Conservation (phyloP, 257 asterid genomes). For the Nicotiana obtusifolia region DNA sequence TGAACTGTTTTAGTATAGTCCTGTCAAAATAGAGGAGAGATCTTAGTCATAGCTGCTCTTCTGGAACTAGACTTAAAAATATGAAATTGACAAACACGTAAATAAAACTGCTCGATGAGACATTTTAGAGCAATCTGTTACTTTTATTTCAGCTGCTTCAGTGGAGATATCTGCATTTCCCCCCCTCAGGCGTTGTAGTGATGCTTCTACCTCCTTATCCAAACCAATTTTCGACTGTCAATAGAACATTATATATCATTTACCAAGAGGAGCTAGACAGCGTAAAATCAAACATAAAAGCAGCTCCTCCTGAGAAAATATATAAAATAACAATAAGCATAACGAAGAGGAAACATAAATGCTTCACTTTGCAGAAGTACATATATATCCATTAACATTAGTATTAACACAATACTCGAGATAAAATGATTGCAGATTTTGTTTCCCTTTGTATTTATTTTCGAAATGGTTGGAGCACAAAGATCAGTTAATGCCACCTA, state of each 20-base stretch:
- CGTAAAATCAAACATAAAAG: background rate
- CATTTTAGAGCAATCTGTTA: background rate
- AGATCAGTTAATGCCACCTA: background rate
- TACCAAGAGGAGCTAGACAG: background rate
- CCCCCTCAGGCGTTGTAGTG: slow-evolving; percentile 28
- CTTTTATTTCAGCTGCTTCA: slow-evolving; percentile 33
- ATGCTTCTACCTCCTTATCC: slow-evolving; percentile 18
- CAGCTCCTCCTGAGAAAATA: background rate
- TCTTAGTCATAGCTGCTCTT: background rate
- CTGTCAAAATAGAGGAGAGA: slow-evolving; percentile 10
- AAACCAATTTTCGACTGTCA: slow-evolving; percentile 26
- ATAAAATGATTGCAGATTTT: background rate
- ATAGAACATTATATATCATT: background rate
- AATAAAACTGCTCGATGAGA: too few relatives aligned
- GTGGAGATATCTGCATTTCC: slow-evolving; percentile 20
- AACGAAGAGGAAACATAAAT: background rate
- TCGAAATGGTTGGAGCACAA: background rate
- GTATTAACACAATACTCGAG: background rate
- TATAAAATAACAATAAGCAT: background rate
- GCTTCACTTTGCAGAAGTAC: background rate
- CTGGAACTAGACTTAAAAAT: background rate
- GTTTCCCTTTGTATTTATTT: background rate
- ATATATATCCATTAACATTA: background rate
- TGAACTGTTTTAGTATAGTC: slow-evolving; percentile 18
- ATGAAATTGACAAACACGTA: background rate